Percentiles rank a stretch among this genome's conserved stretches.
Conservation (phyloP, 2,329 filamentous ascomycete species). For the Monilinia laxa region DNA sequence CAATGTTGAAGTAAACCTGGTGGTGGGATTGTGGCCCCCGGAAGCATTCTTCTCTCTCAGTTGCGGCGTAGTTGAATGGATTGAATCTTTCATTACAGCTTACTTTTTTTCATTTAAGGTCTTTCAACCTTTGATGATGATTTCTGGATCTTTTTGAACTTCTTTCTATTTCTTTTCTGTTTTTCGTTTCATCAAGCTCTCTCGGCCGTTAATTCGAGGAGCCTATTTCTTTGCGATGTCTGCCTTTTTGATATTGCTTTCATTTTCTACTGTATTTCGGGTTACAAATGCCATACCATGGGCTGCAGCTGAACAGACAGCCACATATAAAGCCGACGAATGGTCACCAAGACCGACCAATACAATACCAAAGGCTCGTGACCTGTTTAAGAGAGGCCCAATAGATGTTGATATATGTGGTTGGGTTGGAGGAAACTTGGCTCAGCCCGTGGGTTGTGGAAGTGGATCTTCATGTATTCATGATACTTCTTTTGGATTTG, state of each 20-base stretch:
- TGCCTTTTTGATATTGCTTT: conserved; percentile 31
- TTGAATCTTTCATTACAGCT: conserved; percentile 9
- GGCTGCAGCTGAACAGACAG: conserved; percentile 32
- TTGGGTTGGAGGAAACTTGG: conserved; percentile 36
- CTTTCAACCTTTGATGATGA: neutral
- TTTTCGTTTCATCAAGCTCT: conserved; percentile 8
- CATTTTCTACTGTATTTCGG: conserved; percentile 31
- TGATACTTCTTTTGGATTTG: conserved; percentile 34
- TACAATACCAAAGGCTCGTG: conserved; percentile 27
- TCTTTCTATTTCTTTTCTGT: neutral
- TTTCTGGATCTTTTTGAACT: conserved; percentile 13
- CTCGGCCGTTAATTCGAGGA: neutral
- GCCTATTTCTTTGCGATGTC: conserved; percentile 37
- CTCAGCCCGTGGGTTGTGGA: conserved; percentile 31
- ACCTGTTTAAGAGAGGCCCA: conserved; percentile 34
- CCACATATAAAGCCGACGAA: conserved; percentile 32
- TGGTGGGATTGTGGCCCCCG: conserved; percentile 23
- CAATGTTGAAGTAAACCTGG: conserved; percentile 6
- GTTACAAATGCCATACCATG: conserved; percentile 34
- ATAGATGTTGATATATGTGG: conserved; percentile 36
- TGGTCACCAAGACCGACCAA: conserved; percentile 38
- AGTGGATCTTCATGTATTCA: conserved; percentile 38
- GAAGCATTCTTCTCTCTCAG: neutral
- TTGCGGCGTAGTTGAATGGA: conserved; percentile 13
- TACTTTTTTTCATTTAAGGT: conserved; percentile 12